These are phyloP conservation scores for Prunus persica DNA, from an alignment of 306 rosid genomes.

Conservation along the genomic window DNA sequence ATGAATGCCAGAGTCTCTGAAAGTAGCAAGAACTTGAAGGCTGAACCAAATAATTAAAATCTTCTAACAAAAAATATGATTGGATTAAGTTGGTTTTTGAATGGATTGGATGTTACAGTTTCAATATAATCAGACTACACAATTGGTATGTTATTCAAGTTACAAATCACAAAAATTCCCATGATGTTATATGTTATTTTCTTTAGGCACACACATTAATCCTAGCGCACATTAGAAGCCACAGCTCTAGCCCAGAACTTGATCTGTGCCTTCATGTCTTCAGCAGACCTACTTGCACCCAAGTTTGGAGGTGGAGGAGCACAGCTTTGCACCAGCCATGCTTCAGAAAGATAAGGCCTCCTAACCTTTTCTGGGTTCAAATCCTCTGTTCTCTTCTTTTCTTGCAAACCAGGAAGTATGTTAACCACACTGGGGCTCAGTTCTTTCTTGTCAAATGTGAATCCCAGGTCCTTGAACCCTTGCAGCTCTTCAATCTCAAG, in stretches of 20 bases:
- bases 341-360: slow-evolving; percentile 89
- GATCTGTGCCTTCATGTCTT: slow-evolving; percentile 71
- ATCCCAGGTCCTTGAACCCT: slow-evolving; percentile 92
- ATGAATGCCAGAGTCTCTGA: too few relatives aligned
- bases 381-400: slow-evolving; percentile 41
- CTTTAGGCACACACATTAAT: neutral
- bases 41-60: too few relatives aligned
- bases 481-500: slow-evolving; percentile 82
- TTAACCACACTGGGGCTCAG: slow-evolving; percentile 54
- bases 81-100: neutral
- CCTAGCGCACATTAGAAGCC: slow-evolving; percentile 65
- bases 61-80: neutral
- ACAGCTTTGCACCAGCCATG: slow-evolving; percentile 65
- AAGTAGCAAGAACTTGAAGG: too few relatives aligned
- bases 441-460: slow-evolving; percentile 68
- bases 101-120: slow-evolving; percentile 1
- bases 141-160: neutral
- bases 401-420: slow-evolving; percentile 85
- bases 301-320: slow-evolving; percentile 64
- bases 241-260: slow-evolving; percentile 93
- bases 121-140: slow-evolving; percentile 1
- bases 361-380: slow-evolving; percentile 41
- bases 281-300: slow-evolving; percentile 41
- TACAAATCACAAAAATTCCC: neutral
- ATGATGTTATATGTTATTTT: too few relatives aligned